Base-by-base conservation (phyloP, 2,329 filamentous ascomycete genomes). In the Colletotrichum caudatum region DNA sequence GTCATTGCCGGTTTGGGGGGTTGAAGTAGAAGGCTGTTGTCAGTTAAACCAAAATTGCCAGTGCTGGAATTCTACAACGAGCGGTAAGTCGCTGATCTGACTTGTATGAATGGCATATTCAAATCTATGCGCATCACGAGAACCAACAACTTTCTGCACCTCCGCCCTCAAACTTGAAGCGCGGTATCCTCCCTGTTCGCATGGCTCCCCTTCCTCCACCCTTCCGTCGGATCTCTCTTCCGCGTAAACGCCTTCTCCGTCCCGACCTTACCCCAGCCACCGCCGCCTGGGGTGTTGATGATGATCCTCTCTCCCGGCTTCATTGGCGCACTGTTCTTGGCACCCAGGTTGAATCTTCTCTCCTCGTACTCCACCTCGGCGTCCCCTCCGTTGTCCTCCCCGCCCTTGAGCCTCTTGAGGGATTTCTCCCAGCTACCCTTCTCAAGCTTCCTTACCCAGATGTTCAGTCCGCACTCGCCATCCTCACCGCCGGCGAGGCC, bases 401-500 rank as follows among this genome's bases (percentile, higher is more conserved):
- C 77, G 1, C 46, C 58, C 51, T 64, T 81, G 48, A 86, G 77
- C 69, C 80, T 76, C 74, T 80, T 81, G 64, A 83, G 78, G 23
- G 82, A 82, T 70, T 81, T 80, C 79, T 86, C 84, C 78, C 84
- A 85, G 76, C 84, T 84, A 1, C 82, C 82, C 79, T 89, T 90
- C 75, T 86, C 84, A 64, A 95, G 91, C 72, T 89, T 91, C 9
- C 93, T 86, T 41, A 97, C 91, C 95, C 95, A 98, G 57, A 97
- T 84, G 76, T 98, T 98, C 73, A 95, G 83, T 0, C 95, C 95
- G 62, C 92, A 92, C 75, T 89, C 82, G 0, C 90, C 95, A 73
- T 95, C 92, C 68, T 91, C 91, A 4, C 95, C 95, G 0, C 95
- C 95, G 29, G 90, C 91, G 71, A 98, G 86, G 0, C 95, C 95